Percentiles rank a stretch among this genome's conserved stretches.
Evolutionary conservation across 2,329 filamentous ascomycete species (phyloP).

Genomic region (Myriosclerotinia curreyana): DNA sequence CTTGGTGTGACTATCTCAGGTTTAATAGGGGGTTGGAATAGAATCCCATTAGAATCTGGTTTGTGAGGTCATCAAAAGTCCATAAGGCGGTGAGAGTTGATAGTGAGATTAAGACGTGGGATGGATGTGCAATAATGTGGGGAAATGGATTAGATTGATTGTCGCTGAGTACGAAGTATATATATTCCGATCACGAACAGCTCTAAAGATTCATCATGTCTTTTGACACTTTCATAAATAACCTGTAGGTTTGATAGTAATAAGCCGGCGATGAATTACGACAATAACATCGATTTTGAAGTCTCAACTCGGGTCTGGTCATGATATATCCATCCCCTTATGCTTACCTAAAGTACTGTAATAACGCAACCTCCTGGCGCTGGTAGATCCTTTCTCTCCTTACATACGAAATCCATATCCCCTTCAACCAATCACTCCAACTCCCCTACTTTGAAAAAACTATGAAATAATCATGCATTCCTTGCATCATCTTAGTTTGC

Average conservation of each 20-base stretch:
- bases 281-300: too few species aligned
- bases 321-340: background rate
- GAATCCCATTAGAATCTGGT: background rate
- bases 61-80: background rate
- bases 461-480: slow-evolving; percentile 6
- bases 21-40: too few species aligned
- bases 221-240: background rate
- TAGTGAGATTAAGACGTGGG: too few species aligned
- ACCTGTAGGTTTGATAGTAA: background rate
- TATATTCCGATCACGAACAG: background rate
- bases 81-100: too few species aligned
- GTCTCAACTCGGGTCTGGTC: background rate
- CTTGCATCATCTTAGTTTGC: slow-evolving; percentile 17
- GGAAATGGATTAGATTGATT: background rate
- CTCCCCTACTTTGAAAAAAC: slow-evolving; percentile 4
- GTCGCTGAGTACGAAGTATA: too few species aligned
- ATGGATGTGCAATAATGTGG: background rate
- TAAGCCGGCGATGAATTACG: too few species aligned
- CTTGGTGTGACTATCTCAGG: too few species aligned
- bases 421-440: background rate
- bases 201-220: background rate
- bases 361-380: background rate
- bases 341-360: background rate
- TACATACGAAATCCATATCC: slow-evolving; percentile 3
- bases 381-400: background rate